Evolutionary conservation across 768 basidiomycete genomes (phyloP).

Genomic region (Leccinellum albellum): DNA sequence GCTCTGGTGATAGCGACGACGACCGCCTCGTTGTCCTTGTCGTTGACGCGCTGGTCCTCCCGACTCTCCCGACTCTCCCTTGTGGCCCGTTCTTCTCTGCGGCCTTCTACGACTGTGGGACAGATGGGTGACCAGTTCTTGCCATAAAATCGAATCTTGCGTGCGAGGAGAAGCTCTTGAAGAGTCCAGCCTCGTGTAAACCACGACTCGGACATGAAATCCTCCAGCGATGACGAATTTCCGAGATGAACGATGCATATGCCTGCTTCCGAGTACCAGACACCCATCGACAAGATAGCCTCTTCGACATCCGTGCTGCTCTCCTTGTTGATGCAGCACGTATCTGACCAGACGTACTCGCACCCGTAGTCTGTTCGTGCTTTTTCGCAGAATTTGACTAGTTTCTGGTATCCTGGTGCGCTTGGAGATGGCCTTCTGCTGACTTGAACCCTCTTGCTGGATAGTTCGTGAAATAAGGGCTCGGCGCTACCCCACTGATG

Average conservation of each 20-base stretch:
- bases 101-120: slow-evolving; percentile 10
- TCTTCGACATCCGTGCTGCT: slow-evolving; percentile 27
- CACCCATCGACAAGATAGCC: slow-evolving; percentile 21
- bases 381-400: slow-evolving; percentile 26
- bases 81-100: slow-evolving; percentile 12
- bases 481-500: slow-evolving; percentile 26
- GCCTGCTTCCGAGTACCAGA: slow-evolving; percentile 23
- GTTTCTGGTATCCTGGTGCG: slow-evolving; percentile 25
- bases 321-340: slow-evolving; percentile 28
- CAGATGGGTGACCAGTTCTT: slow-evolving; percentile 22
- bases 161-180: slow-evolving; percentile 21
- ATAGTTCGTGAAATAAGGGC: slow-evolving; percentile 21
- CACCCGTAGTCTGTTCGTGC: slow-evolving; percentile 22
- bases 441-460: slow-evolving; percentile 12
- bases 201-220: slow-evolving; percentile 24
- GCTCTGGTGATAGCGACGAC: slow-evolving; percentile 13
- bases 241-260: slow-evolving; percentile 25
- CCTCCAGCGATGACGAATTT: slow-evolving; percentile 19
- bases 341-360: slow-evolving; percentile 28
- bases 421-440: slow-evolving; percentile 9
- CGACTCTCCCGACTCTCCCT: not conserved
- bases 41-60: slow-evolving; percentile 19
- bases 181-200: slow-evolving; percentile 23
- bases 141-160: slow-evolving; percentile 24
- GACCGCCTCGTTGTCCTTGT: slow-evolving; percentile 19